Conservation (phyloP, 78 protist species). For the Dictyostelium intermedium region DNA sequence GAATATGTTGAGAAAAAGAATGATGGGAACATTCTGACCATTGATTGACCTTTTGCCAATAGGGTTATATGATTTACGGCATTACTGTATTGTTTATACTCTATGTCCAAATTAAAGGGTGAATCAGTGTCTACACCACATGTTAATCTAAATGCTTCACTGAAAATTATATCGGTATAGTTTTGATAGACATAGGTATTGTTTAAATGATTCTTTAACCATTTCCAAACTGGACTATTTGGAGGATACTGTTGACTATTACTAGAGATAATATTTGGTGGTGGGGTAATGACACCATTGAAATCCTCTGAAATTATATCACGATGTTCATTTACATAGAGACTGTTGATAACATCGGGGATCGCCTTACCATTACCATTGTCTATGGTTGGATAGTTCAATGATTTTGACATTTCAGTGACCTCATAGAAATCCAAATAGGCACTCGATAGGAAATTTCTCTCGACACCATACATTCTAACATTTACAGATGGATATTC, state of each 20-base stretch:
- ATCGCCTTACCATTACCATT: conserved; percentile 10
- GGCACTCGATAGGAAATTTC: conserved; percentile 33
- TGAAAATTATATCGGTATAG: conserved; percentile 77
- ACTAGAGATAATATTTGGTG: conserved; percentile 13
- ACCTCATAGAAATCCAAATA: conserved; percentile 40
- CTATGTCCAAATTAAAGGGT: conserved; percentile 37
- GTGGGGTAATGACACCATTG: conserved; percentile 8
- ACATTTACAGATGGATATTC: conserved; percentile 38
- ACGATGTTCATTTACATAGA: conserved; percentile 84
- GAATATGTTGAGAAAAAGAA: conserved; percentile 86
- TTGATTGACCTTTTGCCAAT: conserved; percentile 59
- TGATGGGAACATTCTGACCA: conserved; percentile 82
- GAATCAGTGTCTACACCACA: conserved; percentile 57
- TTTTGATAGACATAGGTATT: conserved; percentile 54
- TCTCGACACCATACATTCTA: conserved; percentile 76
- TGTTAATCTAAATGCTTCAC: conserved; percentile 78
- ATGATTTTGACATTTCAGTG: neutral
- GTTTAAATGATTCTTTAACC: conserved; percentile 4
- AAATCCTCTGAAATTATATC: conserved; percentile 11
- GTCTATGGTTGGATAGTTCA: conserved; percentile 30
- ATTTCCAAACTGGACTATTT: conserved; percentile 1
- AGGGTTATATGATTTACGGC: neutral
- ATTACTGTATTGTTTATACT: neutral
- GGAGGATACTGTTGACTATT: neutral
- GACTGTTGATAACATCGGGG: conserved; percentile 67